Evolutionary conservation across 495 filamentous ascomycete genomes (phyloP).

Genomic region (Pseudoneurospora amorphoporcata): DNA sequence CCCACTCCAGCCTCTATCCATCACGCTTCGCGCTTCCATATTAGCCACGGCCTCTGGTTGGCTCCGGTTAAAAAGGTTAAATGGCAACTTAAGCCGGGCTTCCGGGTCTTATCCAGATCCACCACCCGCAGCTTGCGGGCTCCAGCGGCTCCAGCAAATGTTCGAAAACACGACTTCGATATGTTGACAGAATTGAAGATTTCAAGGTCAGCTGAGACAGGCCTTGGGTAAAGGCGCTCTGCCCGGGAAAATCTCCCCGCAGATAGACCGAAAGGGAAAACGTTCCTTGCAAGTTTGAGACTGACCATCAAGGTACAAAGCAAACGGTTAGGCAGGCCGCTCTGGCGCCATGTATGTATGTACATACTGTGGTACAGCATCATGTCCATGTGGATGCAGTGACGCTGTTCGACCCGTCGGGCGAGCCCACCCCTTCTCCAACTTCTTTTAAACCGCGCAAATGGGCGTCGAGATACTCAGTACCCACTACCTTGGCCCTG

Average conservation of each 20-base stretch:
- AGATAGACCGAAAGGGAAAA: neutral
- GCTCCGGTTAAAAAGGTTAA: slow-evolving; percentile 21
- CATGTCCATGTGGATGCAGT: neutral
- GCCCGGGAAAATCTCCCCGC: neutral
- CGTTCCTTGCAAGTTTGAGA: neutral
- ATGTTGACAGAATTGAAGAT: neutral
- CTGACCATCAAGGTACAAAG: neutral
- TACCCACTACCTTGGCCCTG: slow-evolving; percentile 13
- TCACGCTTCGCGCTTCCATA: slow-evolving; percentile 1
- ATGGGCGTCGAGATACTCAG: slow-evolving; percentile 10
- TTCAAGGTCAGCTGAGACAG: neutral
- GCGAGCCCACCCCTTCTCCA: slow-evolving; percentile 15
- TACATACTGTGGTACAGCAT: neutral
- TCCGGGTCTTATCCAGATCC: slow-evolving; percentile 18
- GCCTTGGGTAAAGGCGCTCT: neutral
- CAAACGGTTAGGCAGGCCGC: neutral
- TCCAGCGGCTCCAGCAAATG: slow-evolving; percentile 2
- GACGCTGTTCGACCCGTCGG: slow-evolving; percentile 5
- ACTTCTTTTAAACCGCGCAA: slow-evolving; percentile 22
- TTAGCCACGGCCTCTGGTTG: slow-evolving; percentile 22
- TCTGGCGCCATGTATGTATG: neutral
- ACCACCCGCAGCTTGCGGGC: neutral
- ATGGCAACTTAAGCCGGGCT: slow-evolving; percentile 19
- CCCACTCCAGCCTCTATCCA: neutral
- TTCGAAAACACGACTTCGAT: neutral